Conservation (phyloP, 2,329 filamentous ascomycete genomes). For the Fusarium ambrosium region DNA sequence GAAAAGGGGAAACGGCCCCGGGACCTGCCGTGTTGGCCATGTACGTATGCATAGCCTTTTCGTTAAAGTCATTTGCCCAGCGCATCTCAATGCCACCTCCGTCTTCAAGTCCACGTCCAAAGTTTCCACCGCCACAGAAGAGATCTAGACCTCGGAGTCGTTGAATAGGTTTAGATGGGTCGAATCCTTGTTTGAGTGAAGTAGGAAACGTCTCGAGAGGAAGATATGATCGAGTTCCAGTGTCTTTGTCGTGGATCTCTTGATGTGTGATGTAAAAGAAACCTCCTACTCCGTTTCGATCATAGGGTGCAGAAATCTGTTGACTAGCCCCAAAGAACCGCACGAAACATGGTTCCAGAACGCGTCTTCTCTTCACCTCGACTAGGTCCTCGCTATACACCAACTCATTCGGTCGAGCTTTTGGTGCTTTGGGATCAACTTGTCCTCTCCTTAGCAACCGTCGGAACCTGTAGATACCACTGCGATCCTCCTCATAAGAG, state of each 20-base stretch:
- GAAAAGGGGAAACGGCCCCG: constrained; percentile 66
- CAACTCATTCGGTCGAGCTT: constrained; percentile 68
- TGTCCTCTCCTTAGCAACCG: constrained; percentile 63
- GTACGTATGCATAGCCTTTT: constrained; percentile 77
- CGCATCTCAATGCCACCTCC: constrained; percentile 73
- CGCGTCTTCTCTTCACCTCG: constrained; percentile 52
- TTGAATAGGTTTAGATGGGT: constrained; percentile 54
- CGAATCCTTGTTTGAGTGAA: constrained; percentile 67
- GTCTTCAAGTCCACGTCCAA: constrained; percentile 83
- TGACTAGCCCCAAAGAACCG: constrained; percentile 63
- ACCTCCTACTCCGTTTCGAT: constrained; percentile 74
- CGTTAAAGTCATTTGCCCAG: constrained; percentile 77
- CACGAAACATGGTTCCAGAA: constrained; percentile 72
- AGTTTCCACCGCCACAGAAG: constrained; percentile 83
- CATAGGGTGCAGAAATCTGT: constrained; percentile 72
- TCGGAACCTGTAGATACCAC: constrained; percentile 58
- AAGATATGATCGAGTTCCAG: constrained; percentile 36
- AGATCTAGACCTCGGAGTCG: constrained; percentile 75
- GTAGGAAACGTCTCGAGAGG: constrained; percentile 54
- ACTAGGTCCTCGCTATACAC: constrained; percentile 65
- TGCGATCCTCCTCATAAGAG: constrained; percentile 33
- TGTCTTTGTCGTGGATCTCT: constrained; percentile 13
- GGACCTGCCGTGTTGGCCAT: constrained; percentile 71
- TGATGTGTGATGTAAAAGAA: constrained; percentile 72
- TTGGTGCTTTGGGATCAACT: constrained; percentile 50